phyloP scores from a whole-genome alignment of 1,284 basidiomycete species.

The Sanghuangporus sanghuang region DNA sequence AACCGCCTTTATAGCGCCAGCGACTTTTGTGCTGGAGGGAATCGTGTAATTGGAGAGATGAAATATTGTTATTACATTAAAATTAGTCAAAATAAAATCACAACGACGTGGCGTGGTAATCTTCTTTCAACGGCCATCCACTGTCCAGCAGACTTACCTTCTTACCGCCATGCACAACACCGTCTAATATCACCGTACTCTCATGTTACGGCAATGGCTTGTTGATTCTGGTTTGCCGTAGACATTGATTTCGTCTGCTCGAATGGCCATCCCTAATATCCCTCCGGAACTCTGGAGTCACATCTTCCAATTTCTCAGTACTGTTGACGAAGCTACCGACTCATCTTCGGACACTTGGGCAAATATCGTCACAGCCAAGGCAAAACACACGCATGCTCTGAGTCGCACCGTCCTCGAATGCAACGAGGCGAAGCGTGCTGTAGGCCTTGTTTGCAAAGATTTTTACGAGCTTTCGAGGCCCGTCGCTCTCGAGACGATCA shows the following conservation, averaged over 20 bases:
- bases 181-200: too few relatives aligned
- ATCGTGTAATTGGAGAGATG: neutral
- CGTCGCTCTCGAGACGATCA: neutral
- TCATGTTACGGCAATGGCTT: too few relatives aligned
- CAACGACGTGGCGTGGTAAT: too few relatives aligned
- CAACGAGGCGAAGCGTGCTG: neutral
- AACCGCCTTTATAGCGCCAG: too few relatives aligned
- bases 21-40: too few relatives aligned
- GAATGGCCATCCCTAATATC: neutral
- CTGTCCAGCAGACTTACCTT: too few relatives aligned
- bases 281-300: conserved; percentile 8
- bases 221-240: too few relatives aligned
- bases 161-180: too few relatives aligned
- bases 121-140: too few relatives aligned
- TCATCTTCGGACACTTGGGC: neutral
- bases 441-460: conserved; percentile 1
- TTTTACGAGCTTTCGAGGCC: conserved; percentile 5
- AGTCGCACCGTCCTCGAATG: neutral
- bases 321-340: neutral
- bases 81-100: too few relatives aligned
- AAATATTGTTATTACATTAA: too few relatives aligned
- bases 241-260: neutral
- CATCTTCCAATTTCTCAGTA: neutral
- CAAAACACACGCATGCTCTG: neutral
- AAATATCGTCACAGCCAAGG: neutral